A percentile compares a stretch with the other conserved stretches of the same genome.
These are phyloP conservation scores for Candida verbasci DNA, from an alignment of 805 yeast genomes.

Conservation along the genomic window DNA sequence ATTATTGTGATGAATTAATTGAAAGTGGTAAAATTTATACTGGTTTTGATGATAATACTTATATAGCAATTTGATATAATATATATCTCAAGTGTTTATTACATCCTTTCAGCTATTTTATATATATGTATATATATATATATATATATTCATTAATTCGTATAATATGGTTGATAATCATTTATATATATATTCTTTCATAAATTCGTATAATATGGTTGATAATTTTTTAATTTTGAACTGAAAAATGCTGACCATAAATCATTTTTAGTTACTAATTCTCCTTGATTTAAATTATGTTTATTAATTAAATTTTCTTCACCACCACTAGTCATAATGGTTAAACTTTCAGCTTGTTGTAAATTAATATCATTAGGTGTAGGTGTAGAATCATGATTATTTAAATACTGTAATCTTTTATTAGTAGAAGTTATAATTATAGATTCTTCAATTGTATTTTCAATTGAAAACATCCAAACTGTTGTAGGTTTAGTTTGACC, in stretches of 20 bases:
- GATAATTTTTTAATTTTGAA: slow-evolving; percentile 12
- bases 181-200: background rate
- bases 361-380: slow-evolving; percentile 12
- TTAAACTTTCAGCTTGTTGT: slow-evolving; percentile 47
- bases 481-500: slow-evolving; percentile 81
- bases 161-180: slow-evolving; percentile 7
- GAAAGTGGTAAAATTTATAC: slow-evolving; percentile 68
- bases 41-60: slow-evolving; percentile 55
- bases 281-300: slow-evolving; percentile 45
- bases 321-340: slow-evolving; percentile 47
- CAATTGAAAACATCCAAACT: slow-evolving; percentile 89
- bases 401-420: slow-evolving; percentile 46
- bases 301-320: slow-evolving; percentile 44
- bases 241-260: slow-evolving; percentile 60
- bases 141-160: slow-evolving; percentile 8
- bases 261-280: slow-evolving; percentile 53
- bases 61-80: slow-evolving; percentile 6
- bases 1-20: slow-evolving; percentile 49
- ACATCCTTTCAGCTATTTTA: too few species aligned
- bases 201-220: slow-evolving; percentile 10
- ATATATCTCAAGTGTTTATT: background rate
- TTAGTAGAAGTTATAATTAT: slow-evolving; percentile 66
- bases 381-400: slow-evolving; percentile 6
- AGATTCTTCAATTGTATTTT: slow-evolving; percentile 84
- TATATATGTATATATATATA: background rate